Evolutionary conservation across 179 eudicot genomes (phyloP), one percentile per base, ranked within the genome.

Genomic region (Nepenthes alata): DNA sequence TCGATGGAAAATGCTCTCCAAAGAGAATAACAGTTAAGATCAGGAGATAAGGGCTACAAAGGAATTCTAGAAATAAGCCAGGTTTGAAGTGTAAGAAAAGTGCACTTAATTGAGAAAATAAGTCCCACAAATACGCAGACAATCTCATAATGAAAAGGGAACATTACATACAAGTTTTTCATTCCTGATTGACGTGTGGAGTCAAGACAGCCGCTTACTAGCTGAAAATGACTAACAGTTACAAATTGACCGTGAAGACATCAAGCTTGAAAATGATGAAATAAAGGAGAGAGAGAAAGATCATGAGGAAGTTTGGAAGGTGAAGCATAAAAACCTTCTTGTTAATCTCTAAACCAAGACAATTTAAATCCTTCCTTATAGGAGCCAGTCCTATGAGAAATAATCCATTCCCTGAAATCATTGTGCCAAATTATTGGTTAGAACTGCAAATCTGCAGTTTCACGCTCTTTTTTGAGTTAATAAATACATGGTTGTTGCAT

Each of bases 321-420:
- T 4, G 6, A 41, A 41, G 45, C 6, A 41, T 2, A 2, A 58
- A 52, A 66, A 89, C 96, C 90, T 90, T 87, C 62, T 77, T 73
- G 78, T 90, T 90, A 35, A 83, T 90, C 83, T 87, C 97, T 39
- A 90, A 69, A 45, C 95, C 97, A 58, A 90, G 83, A 77, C 81
- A 85, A 63, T 90, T 90, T 70, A 78, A 50, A 67, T 80, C 83
- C 63, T 75, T 75, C 70, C 67, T 81, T 67, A 55, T 66, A 66
- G 55, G 68, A 54, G 93, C 91, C 93, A 90, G 83, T 69, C 78
- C 75, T 56, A 69, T 72, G 55, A 90, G 72, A 79, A 87, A 90
- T 63, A 83, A 72, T 59, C 97, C 97, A 75, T 87, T 90, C 38
- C 95, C 97, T 90, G 79, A 66, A 60, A 71, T 62, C 59, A 57